Evolutionary conservation across 2,329 filamentous ascomycete genomes (phyloP).

Genomic region (Chaetomiaceae sp.): DNA sequence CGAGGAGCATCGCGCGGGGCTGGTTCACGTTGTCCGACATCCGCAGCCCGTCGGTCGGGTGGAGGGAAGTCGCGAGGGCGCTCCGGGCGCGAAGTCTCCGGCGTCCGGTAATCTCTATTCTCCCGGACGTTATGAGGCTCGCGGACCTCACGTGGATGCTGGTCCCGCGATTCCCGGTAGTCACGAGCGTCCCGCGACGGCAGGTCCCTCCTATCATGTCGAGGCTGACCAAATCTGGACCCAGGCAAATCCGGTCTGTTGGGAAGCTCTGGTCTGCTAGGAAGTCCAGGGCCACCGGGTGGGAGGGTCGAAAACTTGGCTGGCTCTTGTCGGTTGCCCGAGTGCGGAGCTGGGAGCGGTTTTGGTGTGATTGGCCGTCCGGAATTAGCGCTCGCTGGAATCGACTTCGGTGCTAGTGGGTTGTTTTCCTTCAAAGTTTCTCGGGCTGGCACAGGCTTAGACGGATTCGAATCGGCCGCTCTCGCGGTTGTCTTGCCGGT

Average conservation of each 20-base stretch:
- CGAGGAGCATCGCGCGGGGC: conserved; percentile 8
- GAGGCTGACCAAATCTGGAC: conserved; percentile 36
- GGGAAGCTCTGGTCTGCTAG: conserved; percentile 26
- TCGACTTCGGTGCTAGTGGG: conserved; percentile 8
- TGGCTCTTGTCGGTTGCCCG: conserved; percentile 26
- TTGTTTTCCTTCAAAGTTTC: conserved; percentile 22
- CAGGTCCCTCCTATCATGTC: conserved; percentile 27
- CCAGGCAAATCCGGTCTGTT: conserved; percentile 19
- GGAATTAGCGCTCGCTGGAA: conserved; percentile 9
- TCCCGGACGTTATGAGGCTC: conserved; percentile 34
- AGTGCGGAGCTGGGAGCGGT: conserved; percentile 13
- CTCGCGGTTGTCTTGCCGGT: conserved; percentile 17
- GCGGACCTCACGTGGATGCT: conserved; percentile 31
- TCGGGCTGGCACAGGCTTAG: conserved; percentile 17
- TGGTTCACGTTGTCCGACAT: conserved; percentile 24
- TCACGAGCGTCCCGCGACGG: conserved; percentile 30
- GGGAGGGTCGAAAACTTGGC: conserved; percentile 31
- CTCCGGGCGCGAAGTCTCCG: conserved; percentile 37
- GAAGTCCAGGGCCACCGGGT: conserved; percentile 27
- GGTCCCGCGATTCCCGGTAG: conserved; percentile 31
- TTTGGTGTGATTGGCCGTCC: conserved; percentile 28
- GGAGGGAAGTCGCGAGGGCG: conserved; percentile 37
- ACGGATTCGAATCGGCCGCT: conserved; percentile 19
- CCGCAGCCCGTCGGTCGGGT: conserved; percentile 38
- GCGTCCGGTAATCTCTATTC: conserved; percentile 25